Conservation (phyloP, 345 rosid species). For the Eucalyptus albens region DNA sequence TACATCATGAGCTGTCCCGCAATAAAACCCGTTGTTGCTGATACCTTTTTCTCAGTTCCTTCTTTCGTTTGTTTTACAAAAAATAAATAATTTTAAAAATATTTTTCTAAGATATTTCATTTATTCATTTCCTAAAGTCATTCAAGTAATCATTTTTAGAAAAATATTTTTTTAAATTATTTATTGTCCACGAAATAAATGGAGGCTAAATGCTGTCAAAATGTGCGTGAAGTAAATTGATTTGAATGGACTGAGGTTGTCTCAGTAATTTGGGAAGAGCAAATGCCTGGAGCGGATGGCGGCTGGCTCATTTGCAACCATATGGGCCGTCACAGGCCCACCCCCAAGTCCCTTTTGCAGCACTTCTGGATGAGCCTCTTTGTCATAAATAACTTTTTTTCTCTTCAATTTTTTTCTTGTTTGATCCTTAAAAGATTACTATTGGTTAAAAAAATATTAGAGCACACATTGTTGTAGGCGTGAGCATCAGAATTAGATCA, state of each 20-base stretch:
- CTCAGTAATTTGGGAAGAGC: background rate
- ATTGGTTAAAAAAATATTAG: background rate
- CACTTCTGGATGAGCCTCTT: background rate
- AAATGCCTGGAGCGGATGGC: background rate
- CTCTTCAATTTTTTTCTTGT: background rate
- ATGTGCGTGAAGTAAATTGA: background rate
- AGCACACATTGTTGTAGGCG: background rate
- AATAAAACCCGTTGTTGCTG: no score
- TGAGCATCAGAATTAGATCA: background rate
- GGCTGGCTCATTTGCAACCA: background rate
- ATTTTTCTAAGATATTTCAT: background rate
- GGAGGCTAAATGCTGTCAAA: background rate
- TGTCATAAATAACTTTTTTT: background rate
- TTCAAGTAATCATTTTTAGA: background rate
- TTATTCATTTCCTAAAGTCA: accelerated
- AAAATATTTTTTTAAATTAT: background rate
- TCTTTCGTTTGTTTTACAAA: accelerated
- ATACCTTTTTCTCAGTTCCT: no score
- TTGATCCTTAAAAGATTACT: background rate
- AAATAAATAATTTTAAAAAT: background rate
- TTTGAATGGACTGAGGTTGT: background rate
- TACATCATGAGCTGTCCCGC: no score
- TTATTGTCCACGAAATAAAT: accelerated
- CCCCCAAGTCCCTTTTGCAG: background rate
- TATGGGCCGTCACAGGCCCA: background rate